Conservation (phyloP, 2,329 filamentous ascomycete species). For the Emmonsia crescens region DNA sequence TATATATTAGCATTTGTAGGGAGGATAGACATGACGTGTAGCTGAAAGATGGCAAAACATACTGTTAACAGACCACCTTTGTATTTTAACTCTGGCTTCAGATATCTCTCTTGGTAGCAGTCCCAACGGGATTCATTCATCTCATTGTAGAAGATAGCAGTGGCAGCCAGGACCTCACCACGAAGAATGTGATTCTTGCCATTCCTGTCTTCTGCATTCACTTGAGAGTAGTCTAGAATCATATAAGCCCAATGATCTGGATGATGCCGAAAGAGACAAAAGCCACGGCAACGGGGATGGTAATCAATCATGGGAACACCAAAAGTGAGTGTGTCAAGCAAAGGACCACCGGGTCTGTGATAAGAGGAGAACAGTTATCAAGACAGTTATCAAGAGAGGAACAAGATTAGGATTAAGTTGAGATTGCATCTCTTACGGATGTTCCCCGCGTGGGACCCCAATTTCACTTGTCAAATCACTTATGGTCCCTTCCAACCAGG, state of each 20-base stretch:
- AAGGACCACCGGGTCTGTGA: background rate
- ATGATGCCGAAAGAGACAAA: background rate
- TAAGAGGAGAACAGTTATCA: background rate
- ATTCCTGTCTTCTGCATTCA: background rate
- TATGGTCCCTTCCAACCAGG: too few relatives aligned
- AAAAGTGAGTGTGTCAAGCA: background rate
- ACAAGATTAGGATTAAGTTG: too few relatives aligned
- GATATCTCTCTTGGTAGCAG: background rate
- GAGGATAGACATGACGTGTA: background rate
- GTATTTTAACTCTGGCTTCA: background rate
- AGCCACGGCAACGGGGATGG: background rate
- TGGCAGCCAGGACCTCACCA: conserved; percentile 2
- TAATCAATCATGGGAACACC: background rate
- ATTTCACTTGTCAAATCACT: too few relatives aligned
- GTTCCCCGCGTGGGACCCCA: too few relatives aligned
- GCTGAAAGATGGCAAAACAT: background rate
- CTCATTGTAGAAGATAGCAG: conserved; percentile 3
- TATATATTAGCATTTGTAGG: background rate
- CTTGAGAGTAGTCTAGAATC: conserved; percentile 1
- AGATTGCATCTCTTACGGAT: too few relatives aligned
- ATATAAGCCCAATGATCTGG: conserved; percentile 2
- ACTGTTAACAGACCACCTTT: background rate
- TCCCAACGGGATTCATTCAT: conserved; percentile 4
- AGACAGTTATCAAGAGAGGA: too few relatives aligned
- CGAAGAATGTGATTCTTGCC: background rate